Evolutionary conservation across 2,329 filamentous ascomycete species (phyloP).

Genomic region (Stachybotrys chartarum): DNA sequence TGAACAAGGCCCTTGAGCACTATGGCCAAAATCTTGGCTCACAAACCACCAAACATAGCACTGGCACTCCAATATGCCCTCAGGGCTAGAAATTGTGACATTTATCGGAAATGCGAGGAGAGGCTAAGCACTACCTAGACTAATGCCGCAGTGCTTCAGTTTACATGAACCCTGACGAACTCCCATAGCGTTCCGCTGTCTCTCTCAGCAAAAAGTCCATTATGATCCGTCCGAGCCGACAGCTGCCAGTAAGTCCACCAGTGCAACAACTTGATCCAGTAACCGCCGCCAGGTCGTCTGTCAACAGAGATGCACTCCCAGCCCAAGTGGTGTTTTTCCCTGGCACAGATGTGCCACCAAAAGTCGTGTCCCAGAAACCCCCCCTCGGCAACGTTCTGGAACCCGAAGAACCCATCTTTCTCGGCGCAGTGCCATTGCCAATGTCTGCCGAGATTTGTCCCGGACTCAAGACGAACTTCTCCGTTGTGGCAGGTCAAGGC

Average conservation of each 20-base stretch:
- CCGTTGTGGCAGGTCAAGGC: not conserved
- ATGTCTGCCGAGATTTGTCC: not conserved
- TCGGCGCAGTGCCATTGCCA: not conserved
- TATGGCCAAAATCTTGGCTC: not conserved
- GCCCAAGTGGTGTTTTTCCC: not conserved
- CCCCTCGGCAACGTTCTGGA: not conserved
- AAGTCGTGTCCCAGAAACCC: not conserved
- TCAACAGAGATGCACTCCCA: not conserved
- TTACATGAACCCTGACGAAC: not conserved
- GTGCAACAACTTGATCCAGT: not conserved
- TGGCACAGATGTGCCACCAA: not conserved
- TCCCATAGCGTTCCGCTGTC: not conserved
- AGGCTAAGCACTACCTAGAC: not conserved
- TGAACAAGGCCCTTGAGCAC: not conserved
- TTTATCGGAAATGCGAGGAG: not conserved
- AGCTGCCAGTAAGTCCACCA: not conserved
- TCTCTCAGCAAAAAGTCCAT: not conserved
- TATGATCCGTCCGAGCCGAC: not conserved
- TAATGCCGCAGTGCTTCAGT: not conserved
- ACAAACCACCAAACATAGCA: not conserved
- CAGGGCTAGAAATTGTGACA: not conserved
- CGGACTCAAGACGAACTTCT: not conserved
- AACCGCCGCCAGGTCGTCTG: not conserved
- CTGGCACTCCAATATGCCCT: not conserved
- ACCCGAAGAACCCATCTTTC: not conserved